phyloP scores from a whole-genome alignment of 192 early-diverging fungal species.

The Lobosporangium transversale region DNA sequence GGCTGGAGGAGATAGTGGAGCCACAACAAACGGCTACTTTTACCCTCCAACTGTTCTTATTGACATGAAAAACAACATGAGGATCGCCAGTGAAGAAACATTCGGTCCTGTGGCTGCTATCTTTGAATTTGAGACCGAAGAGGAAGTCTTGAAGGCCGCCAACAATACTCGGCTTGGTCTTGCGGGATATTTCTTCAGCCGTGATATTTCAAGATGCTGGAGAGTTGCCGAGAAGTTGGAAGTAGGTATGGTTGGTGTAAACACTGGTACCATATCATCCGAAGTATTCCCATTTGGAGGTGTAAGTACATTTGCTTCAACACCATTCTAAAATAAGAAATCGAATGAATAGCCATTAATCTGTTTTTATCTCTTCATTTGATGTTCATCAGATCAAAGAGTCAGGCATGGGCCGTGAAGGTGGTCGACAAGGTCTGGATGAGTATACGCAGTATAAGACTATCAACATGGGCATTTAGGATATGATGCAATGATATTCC shows the following conservation, averaged over 20 bases:
- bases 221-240: slow-evolving; percentile 86
- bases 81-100: slow-evolving; percentile 80
- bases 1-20: slow-evolving; percentile 66
- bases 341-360: not conserved
- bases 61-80: slow-evolving; percentile 74
- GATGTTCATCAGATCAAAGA: slow-evolving; percentile 64
- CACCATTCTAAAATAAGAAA: not conserved
- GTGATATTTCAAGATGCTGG: slow-evolving; percentile 78
- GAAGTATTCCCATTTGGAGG: slow-evolving; percentile 77
- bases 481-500: too few species aligned
- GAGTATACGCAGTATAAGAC: slow-evolving; percentile 78
- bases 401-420: slow-evolving; percentile 78
- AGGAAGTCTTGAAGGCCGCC: slow-evolving; percentile 79
- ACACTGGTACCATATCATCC: slow-evolving; percentile 70
- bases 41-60: slow-evolving; percentile 85
- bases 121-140: slow-evolving; percentile 79
- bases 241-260: slow-evolving; percentile 92
- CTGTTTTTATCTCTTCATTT: not conserved
- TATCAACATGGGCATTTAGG: slow-evolving; percentile 62
- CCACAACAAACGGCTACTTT: slow-evolving; percentile 70
- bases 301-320: slow-evolving; percentile 38
- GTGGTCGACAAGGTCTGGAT: slow-evolving; percentile 71
- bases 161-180: slow-evolving; percentile 81
- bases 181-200: slow-evolving; percentile 87
- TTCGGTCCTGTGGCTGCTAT: slow-evolving; percentile 92